Percentiles rank a stretch among this genome's conserved stretches.
Conservation (phyloP, 495 filamentous ascomycete genomes). For the Penicillium cinerascens region DNA sequence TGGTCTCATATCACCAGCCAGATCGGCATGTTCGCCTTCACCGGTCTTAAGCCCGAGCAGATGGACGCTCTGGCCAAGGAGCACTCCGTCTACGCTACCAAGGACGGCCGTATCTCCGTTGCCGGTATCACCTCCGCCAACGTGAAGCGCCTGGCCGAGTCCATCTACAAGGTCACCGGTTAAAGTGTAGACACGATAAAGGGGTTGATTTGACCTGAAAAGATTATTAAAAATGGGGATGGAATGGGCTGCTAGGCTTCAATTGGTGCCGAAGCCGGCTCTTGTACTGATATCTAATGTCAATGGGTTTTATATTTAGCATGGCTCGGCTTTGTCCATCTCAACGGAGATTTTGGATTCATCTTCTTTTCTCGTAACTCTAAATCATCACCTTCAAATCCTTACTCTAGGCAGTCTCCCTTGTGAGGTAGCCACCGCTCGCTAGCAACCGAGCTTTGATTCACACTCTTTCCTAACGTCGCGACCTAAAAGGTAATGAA, state of each 20-base stretch:
- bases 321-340: constrained; percentile 26
- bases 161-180: constrained; percentile 88
- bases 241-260: constrained; percentile 5
- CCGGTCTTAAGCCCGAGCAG: constrained; percentile 85
- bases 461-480: no score
- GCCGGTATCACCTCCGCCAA: constrained; percentile 93
- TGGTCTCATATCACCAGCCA: constrained; percentile 98
- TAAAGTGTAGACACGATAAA: constrained; percentile 34
- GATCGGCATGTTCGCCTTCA: constrained; percentile 99
- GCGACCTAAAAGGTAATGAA: no score
- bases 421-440: neutral
- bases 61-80: constrained; percentile 92
- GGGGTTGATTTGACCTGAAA: constrained; percentile 6
- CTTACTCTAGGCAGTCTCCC: no score
- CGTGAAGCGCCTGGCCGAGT: constrained; percentile 87
- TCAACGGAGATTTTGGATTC: constrained; percentile 28
- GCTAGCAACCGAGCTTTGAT: neutral
- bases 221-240: constrained; percentile 10
- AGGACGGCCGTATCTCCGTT: constrained; percentile 95
- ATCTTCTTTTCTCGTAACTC: neutral
- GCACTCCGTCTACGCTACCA: constrained; percentile 97
- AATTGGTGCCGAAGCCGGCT: neutral
- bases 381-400: neutral
- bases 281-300: constrained; percentile 35
- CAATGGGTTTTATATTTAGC: constrained; percentile 29